Conservation (phyloP, 495 filamentous ascomycete species). For the Penicillium taxi region DNA sequence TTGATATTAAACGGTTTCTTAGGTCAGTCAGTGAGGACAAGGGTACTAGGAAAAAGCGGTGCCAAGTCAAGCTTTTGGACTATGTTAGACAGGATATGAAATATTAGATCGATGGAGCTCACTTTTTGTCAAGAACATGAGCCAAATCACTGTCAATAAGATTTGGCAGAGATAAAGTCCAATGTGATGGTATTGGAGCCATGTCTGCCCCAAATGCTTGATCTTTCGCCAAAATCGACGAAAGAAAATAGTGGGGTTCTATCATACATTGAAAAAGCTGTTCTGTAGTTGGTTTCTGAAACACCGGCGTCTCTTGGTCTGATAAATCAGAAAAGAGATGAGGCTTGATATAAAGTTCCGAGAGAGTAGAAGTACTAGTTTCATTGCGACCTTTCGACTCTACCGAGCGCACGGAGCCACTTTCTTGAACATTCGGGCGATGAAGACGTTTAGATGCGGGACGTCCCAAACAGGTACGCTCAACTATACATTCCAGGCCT, state of each 20-base stretch:
- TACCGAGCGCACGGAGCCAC: no score
- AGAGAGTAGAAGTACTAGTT: neutral
- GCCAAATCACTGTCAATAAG: slow-evolving; percentile 1
- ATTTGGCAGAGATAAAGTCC: neutral
- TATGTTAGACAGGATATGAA: no score
- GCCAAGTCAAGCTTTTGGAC: slow-evolving; percentile 1
- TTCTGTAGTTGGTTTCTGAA: neutral
- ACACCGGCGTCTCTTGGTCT: neutral
- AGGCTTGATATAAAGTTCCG: neutral
- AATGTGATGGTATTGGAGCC: neutral
- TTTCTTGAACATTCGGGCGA: no score
- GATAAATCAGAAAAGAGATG: slow-evolving; percentile 1
- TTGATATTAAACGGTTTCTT: neutral
- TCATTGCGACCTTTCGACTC: no score
- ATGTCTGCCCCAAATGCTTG: slow-evolving; percentile 1
- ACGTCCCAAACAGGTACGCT: slow-evolving; percentile 1
- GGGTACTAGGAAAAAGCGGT: neutral
- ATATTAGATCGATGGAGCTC: no score
- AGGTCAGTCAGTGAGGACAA: neutral
- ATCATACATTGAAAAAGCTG: slow-evolving; percentile 1
- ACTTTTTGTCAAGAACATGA: neutral
- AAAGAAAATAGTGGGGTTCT: neutral
- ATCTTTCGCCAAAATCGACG: neutral
- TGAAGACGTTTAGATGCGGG: neutral
- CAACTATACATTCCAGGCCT: slow-evolving; percentile 1